A percentile compares a stretch with the other conserved stretches of the same genome.
phyloP scores from a whole-genome alignment of 331 rosid species.

The Telfairia occidentalis region DNA sequence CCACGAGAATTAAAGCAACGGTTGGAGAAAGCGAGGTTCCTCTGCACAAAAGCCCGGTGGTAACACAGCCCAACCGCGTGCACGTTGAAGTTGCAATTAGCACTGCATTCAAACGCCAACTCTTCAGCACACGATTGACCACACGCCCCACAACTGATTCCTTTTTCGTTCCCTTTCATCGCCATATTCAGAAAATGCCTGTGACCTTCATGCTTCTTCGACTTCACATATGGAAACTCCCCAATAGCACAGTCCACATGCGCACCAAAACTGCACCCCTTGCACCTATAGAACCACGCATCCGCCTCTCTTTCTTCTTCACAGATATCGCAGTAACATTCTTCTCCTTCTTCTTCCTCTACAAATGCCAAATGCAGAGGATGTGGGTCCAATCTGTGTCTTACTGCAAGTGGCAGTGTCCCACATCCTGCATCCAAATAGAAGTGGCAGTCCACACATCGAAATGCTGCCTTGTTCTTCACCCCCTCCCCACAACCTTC shows the following conservation, averaged over 20 bases:
- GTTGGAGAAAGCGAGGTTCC: neutral
- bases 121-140: neutral
- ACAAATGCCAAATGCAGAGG: neutral
- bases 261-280: neutral
- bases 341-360: neutral
- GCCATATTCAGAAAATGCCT: neutral
- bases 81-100: neutral
- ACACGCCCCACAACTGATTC: neutral
- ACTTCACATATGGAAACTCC: neutral
- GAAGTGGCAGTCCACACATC: neutral
- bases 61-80: slow-evolving; percentile 1
- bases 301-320: neutral
- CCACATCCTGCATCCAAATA: slow-evolving; percentile 3
- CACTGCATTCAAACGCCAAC: neutral
- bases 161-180: neutral
- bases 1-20: neutral
- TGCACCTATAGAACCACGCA: neutral
- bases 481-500: neutral
- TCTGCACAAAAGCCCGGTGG: neutral
- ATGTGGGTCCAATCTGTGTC: neutral
- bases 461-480: neutral
- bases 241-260: neutral
- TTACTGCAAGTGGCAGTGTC: neutral
- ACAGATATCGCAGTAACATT: slow-evolving; percentile 1
- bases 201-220: neutral